These are phyloP conservation scores for Cryptosporidium viatorum DNA, from an alignment of 169 alveolate species.

Conservation along the genomic window DNA sequence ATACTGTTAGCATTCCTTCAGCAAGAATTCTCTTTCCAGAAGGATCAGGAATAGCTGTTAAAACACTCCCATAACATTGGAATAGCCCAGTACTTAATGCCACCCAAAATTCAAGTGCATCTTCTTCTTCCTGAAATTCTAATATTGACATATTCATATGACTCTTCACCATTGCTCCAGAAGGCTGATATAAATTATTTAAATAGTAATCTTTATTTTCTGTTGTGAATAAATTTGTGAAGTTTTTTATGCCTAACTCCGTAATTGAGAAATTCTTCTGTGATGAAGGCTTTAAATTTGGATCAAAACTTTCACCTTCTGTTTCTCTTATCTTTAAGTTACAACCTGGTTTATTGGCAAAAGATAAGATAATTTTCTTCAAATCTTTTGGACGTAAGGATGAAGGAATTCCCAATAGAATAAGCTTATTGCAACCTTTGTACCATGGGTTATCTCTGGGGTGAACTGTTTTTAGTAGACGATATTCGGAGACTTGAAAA, in stretches of 20 bases:
- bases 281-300: background rate
- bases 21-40: conserved; percentile 50
- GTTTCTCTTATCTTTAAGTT: background rate
- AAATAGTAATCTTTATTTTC: conserved; percentile 20
- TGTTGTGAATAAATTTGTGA: conserved; percentile 41
- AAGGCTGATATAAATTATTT: conserved; percentile 44
- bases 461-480: conserved; percentile 1
- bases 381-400: conserved; percentile 26
- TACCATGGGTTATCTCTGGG: conserved; percentile 74
- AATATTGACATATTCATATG: conserved; percentile 43
- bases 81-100: conserved; percentile 20
- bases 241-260: conserved; percentile 47
- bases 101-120: conserved; percentile 66
- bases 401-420: conserved; percentile 49
- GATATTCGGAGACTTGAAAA: conserved; percentile 16
- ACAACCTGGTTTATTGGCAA: background rate
- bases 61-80: conserved; percentile 57
- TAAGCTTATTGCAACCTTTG: conserved; percentile 40
- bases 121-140: conserved; percentile 43
- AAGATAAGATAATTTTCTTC: conserved; percentile 11
- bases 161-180: conserved; percentile 12
- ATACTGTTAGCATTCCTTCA: conserved; percentile 44
- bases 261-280: background rate
- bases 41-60: conserved; percentile 69
- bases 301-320: background rate